Evolutionary conservation across 805 yeast species (phyloP).

Genomic region (Wickerhamomyces pijperi): DNA sequence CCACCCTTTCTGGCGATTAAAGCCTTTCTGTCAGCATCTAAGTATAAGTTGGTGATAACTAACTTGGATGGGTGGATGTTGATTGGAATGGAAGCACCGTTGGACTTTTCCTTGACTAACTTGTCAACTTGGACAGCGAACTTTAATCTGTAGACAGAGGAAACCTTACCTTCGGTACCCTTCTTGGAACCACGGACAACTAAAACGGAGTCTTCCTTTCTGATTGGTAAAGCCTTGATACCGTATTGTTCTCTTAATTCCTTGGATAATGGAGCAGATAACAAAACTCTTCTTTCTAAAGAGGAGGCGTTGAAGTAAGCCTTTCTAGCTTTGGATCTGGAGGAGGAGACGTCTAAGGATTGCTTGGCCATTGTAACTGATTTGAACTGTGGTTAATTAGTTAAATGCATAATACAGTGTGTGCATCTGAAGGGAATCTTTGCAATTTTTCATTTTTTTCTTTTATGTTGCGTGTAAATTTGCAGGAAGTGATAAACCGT

Average conservation of each 20-base stretch:
- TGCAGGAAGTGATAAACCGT: no score
- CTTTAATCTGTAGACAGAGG: constrained; percentile 98
- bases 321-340: constrained; percentile 99
- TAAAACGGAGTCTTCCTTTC: constrained; percentile 92
- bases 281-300: constrained; percentile 82
- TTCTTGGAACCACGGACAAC: constrained; percentile 98
- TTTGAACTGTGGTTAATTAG: constrained; percentile 3
- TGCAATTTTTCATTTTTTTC: not conserved
- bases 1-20: constrained; percentile 98
- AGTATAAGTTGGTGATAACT: constrained; percentile 95
- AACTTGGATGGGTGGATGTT: constrained; percentile 98
- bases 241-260: constrained; percentile 97
- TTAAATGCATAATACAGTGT: constrained; percentile 5
- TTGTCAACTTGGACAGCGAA: constrained; percentile 94
- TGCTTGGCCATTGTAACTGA: constrained; percentile 32
- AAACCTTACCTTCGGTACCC: constrained; percentile 98
- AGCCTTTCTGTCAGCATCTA: constrained; percentile 98
- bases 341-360: constrained; percentile 91
- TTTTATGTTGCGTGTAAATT: not conserved
- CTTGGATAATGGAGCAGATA: constrained; percentile 98
- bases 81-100: constrained; percentile 95
- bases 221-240: constrained; percentile 91
- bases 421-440: constrained; percentile 2
- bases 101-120: constrained; percentile 94
- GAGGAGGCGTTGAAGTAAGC: constrained; percentile 99